Conservation (phyloP, 352 stramenopile species). For the Globisporangium perplexum region DNA sequence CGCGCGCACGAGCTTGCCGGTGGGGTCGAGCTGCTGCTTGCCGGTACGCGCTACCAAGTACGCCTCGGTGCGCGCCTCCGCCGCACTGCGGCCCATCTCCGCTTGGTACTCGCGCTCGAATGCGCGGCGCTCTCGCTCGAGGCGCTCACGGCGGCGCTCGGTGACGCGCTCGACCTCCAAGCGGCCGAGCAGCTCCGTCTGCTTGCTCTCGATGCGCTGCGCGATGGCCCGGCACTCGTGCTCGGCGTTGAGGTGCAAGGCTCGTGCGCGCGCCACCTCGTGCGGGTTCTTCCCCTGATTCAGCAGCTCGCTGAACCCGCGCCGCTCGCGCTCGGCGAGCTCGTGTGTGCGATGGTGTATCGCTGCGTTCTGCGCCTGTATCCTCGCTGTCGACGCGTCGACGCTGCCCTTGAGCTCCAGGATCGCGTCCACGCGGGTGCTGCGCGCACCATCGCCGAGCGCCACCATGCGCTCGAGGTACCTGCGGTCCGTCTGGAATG, state of each 20-base stretch:
- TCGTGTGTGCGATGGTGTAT: conserved; percentile 21
- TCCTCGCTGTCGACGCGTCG: conserved; percentile 33
- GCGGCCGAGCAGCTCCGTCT: conserved; percentile 40
- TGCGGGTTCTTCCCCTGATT: conserved; percentile 75
- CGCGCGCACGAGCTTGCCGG: conserved; percentile 47
- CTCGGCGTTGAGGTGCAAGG: conserved; percentile 29
- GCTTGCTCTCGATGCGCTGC: conserved; percentile 41
- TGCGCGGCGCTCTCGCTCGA: conserved; percentile 30
- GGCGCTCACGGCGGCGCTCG: conserved; percentile 27
- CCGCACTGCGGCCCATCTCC: conserved; percentile 51
- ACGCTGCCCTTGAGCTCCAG: conserved; percentile 55
- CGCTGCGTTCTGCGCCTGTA: conserved; percentile 41
- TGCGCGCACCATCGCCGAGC: conserved; percentile 21
- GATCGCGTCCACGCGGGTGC: conserved; percentile 38
- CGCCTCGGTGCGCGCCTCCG: conserved; percentile 42
- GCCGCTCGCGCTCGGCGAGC: conserved; percentile 23
- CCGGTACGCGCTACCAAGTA: conserved; percentile 56
- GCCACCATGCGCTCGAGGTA: conserved; percentile 46
- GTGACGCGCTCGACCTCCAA: conserved; percentile 47
- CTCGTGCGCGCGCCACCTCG: conserved; percentile 47
- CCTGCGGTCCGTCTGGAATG: conserved; percentile 35
- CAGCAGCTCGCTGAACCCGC: conserved; percentile 45
- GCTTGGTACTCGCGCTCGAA: conserved; percentile 69
- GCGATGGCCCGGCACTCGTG: conserved; percentile 38
- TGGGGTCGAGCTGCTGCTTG: conserved; percentile 55